A percentile compares a stretch with the other conserved stretches of the same genome.
Evolutionary conservation across 768 basidiomycete genomes (phyloP).

Genomic region (Daedalea quercina): DNA sequence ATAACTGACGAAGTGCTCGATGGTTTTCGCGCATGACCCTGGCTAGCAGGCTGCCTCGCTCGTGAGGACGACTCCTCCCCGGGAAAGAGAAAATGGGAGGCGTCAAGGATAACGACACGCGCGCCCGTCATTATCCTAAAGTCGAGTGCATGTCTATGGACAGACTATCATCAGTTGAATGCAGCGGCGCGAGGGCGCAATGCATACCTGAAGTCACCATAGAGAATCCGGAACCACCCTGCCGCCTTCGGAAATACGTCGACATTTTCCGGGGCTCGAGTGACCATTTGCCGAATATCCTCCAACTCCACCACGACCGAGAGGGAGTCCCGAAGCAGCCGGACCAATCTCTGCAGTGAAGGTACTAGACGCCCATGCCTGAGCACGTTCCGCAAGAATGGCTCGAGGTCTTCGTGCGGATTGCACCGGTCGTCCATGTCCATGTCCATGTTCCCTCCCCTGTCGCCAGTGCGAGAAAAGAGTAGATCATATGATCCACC

Average conservation of each 20-base stretch:
- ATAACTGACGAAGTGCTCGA: too few species aligned
- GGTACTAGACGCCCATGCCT: constrained; percentile 60
- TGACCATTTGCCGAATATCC: constrained; percentile 30
- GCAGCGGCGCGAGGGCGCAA: neutral
- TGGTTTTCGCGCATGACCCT: too few species aligned
- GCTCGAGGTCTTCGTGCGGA: constrained; percentile 76
- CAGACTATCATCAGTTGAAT: neutral
- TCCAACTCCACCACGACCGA: constrained; percentile 74
- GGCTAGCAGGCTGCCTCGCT: too few species aligned
- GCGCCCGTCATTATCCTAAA: constrained; percentile 65
- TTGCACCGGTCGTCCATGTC: constrained; percentile 36
- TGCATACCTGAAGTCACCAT: constrained; percentile 56
- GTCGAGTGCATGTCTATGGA: constrained; percentile 70
- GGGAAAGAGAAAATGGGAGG: constrained; percentile 51
- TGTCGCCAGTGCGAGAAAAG: constrained; percentile 47
- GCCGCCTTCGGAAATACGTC: constrained; percentile 75
- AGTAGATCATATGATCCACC: constrained; percentile 70
- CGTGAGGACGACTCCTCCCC: neutral
- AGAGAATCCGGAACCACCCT: constrained; percentile 76
- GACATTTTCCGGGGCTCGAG: constrained; percentile 30
- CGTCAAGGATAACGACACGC: constrained; percentile 70
- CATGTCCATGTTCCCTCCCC: constrained; percentile 12
- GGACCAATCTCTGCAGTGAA: constrained; percentile 61
- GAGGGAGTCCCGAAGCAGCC: constrained; percentile 66
- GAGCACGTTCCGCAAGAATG: constrained; percentile 65